A percentile compares a stretch with the other conserved stretches of the same genome.
Conservation (phyloP, 2,329 filamentous ascomycete genomes). For the Exophiala calicioides region DNA sequence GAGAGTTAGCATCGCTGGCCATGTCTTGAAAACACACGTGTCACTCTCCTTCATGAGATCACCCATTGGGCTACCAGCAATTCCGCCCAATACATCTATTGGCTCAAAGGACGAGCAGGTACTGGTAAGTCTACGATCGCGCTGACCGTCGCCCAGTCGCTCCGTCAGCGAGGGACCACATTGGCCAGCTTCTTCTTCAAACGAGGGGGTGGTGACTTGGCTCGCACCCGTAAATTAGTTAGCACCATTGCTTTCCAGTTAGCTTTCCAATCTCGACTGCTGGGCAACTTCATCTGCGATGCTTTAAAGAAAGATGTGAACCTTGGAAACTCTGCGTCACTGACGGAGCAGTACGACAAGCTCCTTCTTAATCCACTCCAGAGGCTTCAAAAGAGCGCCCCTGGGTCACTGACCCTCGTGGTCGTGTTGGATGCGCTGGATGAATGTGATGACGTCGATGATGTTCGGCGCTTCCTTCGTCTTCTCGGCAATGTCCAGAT, state of each 20-base stretch:
- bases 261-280: constrained; percentile 6
- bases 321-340: background rate
- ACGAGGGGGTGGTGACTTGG: constrained; percentile 42
- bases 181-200: constrained; percentile 40
- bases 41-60: constrained; percentile 7
- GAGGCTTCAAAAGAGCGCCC: background rate
- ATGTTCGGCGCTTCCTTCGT: constrained; percentile 29
- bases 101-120: constrained; percentile 42
- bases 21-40: constrained; percentile 9
- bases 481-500: constrained; percentile 25
- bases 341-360: constrained; percentile 34
- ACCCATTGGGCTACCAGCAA: background rate
- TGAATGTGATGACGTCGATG: constrained; percentile 33
- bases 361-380: constrained; percentile 32
- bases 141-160: constrained; percentile 34
- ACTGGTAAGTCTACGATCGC: constrained; percentile 41
- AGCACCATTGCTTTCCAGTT: constrained; percentile 44
- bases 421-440: constrained; percentile 36
- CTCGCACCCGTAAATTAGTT: constrained; percentile 40
- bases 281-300: constrained; percentile 14
- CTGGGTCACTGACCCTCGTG: constrained; percentile 7
- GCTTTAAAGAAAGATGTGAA: constrained; percentile 30
- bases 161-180: background rate
- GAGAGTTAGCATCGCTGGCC: no score
- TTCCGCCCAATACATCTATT: constrained; percentile 35